Evolutionary conservation across 2,329 filamentous ascomycete genomes (phyloP), one percentile per base, ranked within the genome.

Genomic region (Fusarium haematococcum): DNA sequence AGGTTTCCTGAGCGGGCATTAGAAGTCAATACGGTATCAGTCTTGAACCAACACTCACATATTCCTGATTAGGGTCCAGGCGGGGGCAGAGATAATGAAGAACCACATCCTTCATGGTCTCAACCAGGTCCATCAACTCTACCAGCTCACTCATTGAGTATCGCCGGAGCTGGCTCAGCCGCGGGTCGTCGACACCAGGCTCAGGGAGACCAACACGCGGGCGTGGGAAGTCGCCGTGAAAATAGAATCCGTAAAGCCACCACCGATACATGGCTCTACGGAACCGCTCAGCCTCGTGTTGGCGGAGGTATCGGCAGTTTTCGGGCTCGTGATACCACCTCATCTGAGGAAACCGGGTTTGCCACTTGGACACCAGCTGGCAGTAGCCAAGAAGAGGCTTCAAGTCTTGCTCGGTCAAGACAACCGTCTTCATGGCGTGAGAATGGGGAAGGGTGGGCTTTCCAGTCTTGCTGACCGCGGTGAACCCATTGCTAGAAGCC

Each of bases 231-330:
- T 84, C 84, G 13, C 85, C 84, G 56, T 90, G 88, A 68, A 89
- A 89, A 69, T 88, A 86, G 37, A 84, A 83, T 8, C 86, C 83
- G 70, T 87, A 90, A 5, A 88, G 81, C 87, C 88, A 89, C 88
- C 88, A 90, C 35, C 83, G 80, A 60, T 88, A 88, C 33, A 90
- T 78, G 1, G 86, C 88, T 69, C 84, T 83, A 6, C 88, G 85
- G 60, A 89, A 82, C 57, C 87, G 84, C n/a, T 79, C 71, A 32
- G 82, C 81, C 75, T 90, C 88, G 30, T 83, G 79, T 0, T 77
- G 62, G 9, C 79, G 79, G 7, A 90, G 81, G 41, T 81, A 82
- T 18, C 88, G 85, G 45, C 86, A 85, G 57, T 86, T 80, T 65
- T 86, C 84, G 0, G 84, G 83, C 11, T 83, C 77, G 2, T 86